Conservation (phyloP, 768 basidiomycete species). For the Kwoniella newhampshirensis region DNA sequence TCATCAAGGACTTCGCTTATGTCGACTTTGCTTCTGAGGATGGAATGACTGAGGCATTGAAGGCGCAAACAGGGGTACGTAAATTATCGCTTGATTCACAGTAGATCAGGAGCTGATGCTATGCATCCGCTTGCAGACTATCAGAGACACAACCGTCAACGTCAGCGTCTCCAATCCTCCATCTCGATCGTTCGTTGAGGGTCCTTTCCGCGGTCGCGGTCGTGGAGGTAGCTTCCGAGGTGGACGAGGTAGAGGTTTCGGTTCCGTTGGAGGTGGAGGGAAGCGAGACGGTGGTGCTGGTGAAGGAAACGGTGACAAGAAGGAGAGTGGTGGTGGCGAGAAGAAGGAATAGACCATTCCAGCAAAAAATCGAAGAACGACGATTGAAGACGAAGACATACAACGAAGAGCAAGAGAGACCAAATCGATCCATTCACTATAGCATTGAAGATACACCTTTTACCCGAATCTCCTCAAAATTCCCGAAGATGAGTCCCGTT, state of each 20-base stretch:
- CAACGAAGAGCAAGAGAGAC: neutral
- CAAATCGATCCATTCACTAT: neutral
- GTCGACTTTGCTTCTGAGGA: conserved; percentile 89
- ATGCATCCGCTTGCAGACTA: conserved; percentile 26
- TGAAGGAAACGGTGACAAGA: neutral
- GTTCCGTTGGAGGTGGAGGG: conserved; percentile 9
- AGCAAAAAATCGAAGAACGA: no score
- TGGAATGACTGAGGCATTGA: conserved; percentile 74
- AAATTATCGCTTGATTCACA: neutral
- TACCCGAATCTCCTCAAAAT: no score
- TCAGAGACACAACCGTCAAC: conserved; percentile 37
- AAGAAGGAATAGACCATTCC: no score
- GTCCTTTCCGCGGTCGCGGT: conserved; percentile 24
- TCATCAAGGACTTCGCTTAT: conserved; percentile 64
- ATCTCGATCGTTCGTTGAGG: conserved; percentile 7
- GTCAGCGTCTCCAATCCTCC: conserved; percentile 49
- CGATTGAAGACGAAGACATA: neutral
- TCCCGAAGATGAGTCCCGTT: no score
- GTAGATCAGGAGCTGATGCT: neutral
- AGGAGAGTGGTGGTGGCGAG: conserved; percentile 1
- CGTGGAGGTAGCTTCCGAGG: conserved; percentile 19
- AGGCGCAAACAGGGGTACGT: conserved; percentile 69
- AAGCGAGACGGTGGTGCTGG: neutral
- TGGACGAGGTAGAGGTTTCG: conserved; percentile 25
- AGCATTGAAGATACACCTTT: conserved; percentile 12